phyloP scores from a whole-genome alignment of 768 basidiomycete genomes.

The Dacryopinax spathularia region DNA sequence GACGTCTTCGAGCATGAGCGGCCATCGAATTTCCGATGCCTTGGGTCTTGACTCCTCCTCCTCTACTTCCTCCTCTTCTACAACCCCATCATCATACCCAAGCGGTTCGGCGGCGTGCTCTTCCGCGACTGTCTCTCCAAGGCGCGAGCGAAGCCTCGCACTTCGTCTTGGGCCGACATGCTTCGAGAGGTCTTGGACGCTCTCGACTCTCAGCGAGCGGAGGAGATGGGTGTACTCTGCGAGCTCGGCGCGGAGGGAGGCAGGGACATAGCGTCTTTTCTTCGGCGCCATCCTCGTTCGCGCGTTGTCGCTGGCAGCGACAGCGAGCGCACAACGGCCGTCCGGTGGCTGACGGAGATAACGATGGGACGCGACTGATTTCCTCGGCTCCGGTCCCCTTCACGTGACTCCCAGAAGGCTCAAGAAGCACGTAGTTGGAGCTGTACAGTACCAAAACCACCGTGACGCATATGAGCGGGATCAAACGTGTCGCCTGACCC shows the following conservation, averaged over 20 bases:
- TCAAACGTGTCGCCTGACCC: neutral
- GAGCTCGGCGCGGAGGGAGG: neutral
- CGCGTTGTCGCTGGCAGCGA: neutral
- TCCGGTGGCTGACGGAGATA: neutral
- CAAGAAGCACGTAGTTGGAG: neutral
- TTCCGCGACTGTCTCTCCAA: neutral
- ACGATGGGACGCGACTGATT: neutral
- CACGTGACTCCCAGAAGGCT: neutral
- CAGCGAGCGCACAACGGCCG: neutral
- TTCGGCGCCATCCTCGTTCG: neutral
- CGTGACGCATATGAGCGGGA: neutral
- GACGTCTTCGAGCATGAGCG: neutral
- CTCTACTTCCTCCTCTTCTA: neutral
- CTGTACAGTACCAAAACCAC: neutral
- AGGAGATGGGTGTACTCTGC: constrained; percentile 7
- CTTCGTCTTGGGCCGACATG: neutral
- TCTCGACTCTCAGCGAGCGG: neutral
- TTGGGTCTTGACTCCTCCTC: neutral
- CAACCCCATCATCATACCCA: neutral
- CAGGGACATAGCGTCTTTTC: neutral
- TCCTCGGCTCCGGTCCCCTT: neutral
- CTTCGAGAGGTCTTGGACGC: neutral
- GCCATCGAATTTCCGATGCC: neutral
- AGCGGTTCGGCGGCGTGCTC: neutral
- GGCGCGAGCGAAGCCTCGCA: neutral